Percentiles rank a stretch among this genome's conserved stretches.
Conservation (phyloP, 1,284 basidiomycete genomes). For the Cryptococcus hybrid region DNA sequence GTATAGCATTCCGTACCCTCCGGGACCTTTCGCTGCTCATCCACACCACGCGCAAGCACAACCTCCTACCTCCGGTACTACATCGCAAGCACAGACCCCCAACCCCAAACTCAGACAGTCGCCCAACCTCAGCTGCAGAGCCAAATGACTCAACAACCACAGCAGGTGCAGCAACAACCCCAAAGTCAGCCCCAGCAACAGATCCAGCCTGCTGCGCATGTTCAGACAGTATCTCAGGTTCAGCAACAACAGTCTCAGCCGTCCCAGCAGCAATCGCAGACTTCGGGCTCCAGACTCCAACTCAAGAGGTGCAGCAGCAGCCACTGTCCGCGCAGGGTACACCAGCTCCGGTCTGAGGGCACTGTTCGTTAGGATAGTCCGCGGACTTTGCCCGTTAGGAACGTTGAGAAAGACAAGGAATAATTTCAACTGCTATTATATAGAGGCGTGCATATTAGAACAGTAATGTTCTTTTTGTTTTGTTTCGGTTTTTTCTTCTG, state of each 20-base stretch:
- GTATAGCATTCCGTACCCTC: not conserved
- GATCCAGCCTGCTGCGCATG: not conserved
- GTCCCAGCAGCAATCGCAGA: too few species aligned
- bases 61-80: not conserved
- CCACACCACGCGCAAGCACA: not conserved
- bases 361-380: too few species aligned
- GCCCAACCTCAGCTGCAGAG: not conserved
- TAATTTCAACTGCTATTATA: too few species aligned
- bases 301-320: too few species aligned
- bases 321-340: not conserved
- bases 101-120: not conserved
- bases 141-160: conserved; percentile 1
- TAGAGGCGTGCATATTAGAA: too few species aligned
- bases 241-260: not conserved
- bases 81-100: not conserved
- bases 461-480: too few species aligned
- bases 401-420: too few species aligned
- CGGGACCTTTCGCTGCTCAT: not conserved
- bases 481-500: too few species aligned
- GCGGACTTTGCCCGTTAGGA: too few species aligned
- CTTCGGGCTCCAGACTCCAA: too few species aligned
- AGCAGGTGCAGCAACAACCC: not conserved
- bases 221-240: not conserved
- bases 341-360: not conserved
- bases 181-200: not conserved